These are phyloP conservation scores for Bisporella sp. DNA, from an alignment of 2,329 filamentous ascomycete genomes.

Conservation along the genomic window DNA sequence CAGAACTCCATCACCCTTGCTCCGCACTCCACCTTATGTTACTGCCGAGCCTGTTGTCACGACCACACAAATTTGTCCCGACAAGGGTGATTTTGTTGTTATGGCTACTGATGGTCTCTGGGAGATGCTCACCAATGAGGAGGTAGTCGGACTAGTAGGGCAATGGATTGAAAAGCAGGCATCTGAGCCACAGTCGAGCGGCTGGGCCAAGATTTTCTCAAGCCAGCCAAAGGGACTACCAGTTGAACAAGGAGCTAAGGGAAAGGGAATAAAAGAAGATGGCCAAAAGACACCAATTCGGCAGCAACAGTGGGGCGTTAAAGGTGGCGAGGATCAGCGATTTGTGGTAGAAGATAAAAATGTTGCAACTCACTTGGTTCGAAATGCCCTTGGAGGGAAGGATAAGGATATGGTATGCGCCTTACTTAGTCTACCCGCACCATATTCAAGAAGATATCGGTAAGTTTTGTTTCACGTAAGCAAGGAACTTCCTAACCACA, in stretches of 20 bases:
- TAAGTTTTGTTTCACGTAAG: conserved; percentile 34
- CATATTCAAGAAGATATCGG: conserved; percentile 88
- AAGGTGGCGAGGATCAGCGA: conserved; percentile 64
- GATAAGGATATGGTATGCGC: conserved; percentile 92
- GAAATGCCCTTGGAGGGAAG: conserved; percentile 89
- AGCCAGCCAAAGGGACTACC: conserved; percentile 54
- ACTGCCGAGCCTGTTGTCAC: conserved; percentile 94
- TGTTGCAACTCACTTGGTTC: conserved; percentile 87
- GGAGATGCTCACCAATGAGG: conserved; percentile 99
- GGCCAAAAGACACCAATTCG: conserved; percentile 86
- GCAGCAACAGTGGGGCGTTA: conserved; percentile 84
- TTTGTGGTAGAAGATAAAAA: conserved; percentile 96
- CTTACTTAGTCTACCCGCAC: conserved; percentile 81
- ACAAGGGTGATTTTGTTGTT: conserved; percentile 89
- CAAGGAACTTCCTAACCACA: no score
- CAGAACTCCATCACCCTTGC: conserved; percentile 63
- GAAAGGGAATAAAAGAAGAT: conserved; percentile 34
- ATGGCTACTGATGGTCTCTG: conserved; percentile 95
- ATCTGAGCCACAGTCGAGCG: not conserved
- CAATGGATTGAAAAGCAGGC: conserved; percentile 87
- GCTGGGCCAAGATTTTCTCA: conserved; percentile 60
- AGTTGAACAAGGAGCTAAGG: conserved; percentile 58
- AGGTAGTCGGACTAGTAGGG: conserved; percentile 92
- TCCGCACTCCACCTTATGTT: conserved; percentile 93
- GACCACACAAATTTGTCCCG: conserved; percentile 82